phyloP scores from a whole-genome alignment of 805 yeast genomes.

The Cyberlindnera mrakii region DNA sequence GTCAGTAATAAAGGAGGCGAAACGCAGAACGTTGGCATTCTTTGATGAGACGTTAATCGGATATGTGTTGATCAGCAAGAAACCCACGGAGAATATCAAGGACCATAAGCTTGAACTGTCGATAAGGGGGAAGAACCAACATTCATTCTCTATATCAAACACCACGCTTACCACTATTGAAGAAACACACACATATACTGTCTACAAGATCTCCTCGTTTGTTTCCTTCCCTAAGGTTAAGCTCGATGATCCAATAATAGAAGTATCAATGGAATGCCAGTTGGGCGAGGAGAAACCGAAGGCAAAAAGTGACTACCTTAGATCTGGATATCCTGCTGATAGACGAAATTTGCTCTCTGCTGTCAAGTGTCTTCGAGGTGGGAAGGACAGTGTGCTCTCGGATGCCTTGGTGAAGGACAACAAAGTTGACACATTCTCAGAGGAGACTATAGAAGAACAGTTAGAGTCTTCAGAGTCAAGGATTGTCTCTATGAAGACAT shows the following conservation, averaged over 20 bases:
- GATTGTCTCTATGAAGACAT: not conserved
- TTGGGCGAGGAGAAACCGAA: not conserved
- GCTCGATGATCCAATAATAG: conserved; percentile 14
- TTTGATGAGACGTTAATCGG: conserved; percentile 15
- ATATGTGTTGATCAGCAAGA: conserved; percentile 4
- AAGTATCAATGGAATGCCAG: conserved; percentile 5
- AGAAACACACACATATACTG: not conserved
- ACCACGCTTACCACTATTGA: not conserved
- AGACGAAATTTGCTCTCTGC: conserved; percentile 18
- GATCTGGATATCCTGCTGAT: conserved; percentile 14
- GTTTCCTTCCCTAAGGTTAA: conserved; percentile 20
- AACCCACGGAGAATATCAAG: not conserved
- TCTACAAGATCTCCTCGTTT: conserved; percentile 11
- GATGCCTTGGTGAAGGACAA: conserved; percentile 15
- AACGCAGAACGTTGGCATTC: conserved; percentile 1
- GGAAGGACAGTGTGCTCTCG: conserved; percentile 4
- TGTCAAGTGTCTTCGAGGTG: conserved; percentile 6
- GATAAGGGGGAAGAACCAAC: not conserved
- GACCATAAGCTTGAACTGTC: not conserved
- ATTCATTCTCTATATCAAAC: not conserved
- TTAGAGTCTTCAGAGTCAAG: not conserved
- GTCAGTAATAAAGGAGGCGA: not conserved
- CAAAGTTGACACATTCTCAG: conserved; percentile 6
- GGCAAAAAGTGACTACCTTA: not conserved
- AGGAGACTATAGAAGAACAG: not conserved